Evolutionary conservation across 805 yeast genomes (phyloP), one percentile per base, ranked within the genome.

Genomic region (Debaryomyces hansenii): DNA sequence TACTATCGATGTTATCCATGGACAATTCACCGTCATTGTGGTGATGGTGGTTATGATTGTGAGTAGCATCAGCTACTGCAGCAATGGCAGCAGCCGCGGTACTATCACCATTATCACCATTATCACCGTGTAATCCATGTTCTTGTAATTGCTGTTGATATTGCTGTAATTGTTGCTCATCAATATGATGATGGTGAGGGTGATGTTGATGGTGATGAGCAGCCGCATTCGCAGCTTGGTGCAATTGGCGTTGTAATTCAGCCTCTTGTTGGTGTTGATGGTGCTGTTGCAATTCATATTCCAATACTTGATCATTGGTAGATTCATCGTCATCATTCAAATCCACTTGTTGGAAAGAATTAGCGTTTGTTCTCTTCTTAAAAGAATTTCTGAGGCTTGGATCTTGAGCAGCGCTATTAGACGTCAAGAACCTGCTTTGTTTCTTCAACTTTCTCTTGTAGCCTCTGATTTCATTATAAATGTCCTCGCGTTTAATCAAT

Each of bases 381-480:
- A 46, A 48, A 5, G 39, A 20, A 4, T 29, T 27, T 29, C 59
- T 56, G 49, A 50, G 31, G 44, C 62, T 45, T 47, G 53, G 24
- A 44, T 57, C 29, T 52, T 47, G 20, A 52, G 56, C 37, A 37
- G 37, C 44, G 40, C 40, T 51, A 41, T 45, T 52, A 28, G 24
- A 20, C 2, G 42, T 12, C 43, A 58, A 50, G 45, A 54, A 67
- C 33, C 71, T 60, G 44, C 58, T 62, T 53, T 67, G 76, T 52
- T 68, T 68, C 62, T 71, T 72, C 50, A 72, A 66, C 57, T 76
- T 78, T 50, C 82, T 70, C 58, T 79, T 79, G 62, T 78, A 72
- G 15, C 81, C 81, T 45, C 84, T 60, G 55, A 79, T 78, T 54
- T 79, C 83, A 58, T 79, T 79, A 59, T 79, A 79, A 45, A 79